Base-by-base conservation (phyloP, 768 basidiomycete genomes). In the Boletus vinaceobasis region DNA sequence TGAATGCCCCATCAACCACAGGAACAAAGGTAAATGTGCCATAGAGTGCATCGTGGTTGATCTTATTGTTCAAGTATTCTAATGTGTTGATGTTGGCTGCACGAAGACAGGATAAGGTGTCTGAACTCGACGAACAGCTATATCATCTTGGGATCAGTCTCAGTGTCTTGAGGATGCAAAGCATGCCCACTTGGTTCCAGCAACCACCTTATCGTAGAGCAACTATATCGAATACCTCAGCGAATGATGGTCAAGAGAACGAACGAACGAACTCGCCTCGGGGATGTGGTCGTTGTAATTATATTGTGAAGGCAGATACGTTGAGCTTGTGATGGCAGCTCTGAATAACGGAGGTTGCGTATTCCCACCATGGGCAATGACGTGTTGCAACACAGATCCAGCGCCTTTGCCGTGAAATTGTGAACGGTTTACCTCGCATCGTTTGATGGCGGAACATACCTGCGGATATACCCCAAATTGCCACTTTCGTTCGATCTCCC, bases 391-490 rank as follows among this genome's bases (percentile, higher is more conserved):
- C 37, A 57, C 54, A 7, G 54, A 57, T 15, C 56, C 56, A 11
- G 2, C 54, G 3, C 55, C 55, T 55, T 44, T 31, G 17, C 42
- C 33, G 32, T 15, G 14, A 45, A 15, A 4, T 27, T 6, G 35
- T 17, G 17, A 36, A 29, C 13, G 14, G 1, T n/a, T 19, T 21
- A 26, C 9, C 15, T 9, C 15, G 4, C 17, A 21, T 17, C 29
- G 23, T 50, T 35, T 21, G 9, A 21, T 11, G 23, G 14, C 35
- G 13, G 31, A 3, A 13, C 52, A 13, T 19, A 44, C 56, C 56
- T 23, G 56, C 55, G 3, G 56, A 57, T 29, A 14, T n/a, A 8
- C 55, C 55, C 55, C 54, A 57, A 43, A 57, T 57, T 3, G 51
- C 14, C n/a, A 56, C 55, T 32, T 40, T 45, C 4, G 13, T 27